A percentile compares a stretch with the other conserved stretches of the same genome.
Conservation (phyloP, 176 grass and related monocot genomes). For the Phoenix roebelenii region DNA sequence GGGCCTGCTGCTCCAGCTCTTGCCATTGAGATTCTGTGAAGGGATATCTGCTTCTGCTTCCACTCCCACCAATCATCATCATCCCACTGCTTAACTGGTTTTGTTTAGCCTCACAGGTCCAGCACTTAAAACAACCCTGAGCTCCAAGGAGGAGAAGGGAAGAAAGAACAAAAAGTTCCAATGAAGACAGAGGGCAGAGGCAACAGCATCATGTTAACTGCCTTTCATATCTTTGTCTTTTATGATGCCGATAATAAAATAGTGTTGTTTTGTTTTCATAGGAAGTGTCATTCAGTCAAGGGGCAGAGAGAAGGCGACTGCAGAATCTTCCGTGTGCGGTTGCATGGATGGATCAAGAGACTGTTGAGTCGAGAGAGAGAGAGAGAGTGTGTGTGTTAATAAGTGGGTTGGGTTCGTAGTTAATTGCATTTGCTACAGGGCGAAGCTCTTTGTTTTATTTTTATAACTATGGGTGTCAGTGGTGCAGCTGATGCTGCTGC, state of each 20-base stretch:
- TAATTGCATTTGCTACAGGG: background rate
- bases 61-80: conserved; percentile 1
- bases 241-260: conserved; percentile 6
- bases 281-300: conserved; percentile 22
- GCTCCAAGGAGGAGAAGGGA: background rate
- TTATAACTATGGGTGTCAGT: conserved; percentile 9
- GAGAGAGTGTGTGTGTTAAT: too few relatives aligned
- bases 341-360: background rate
- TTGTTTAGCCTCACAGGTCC: too few relatives aligned
- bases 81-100: background rate
- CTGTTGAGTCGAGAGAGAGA: too few relatives aligned
- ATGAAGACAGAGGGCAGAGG: background rate
- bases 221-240: conserved; percentile 10
- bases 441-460: background rate
- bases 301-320: background rate
- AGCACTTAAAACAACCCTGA: background rate
- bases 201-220: conserved; percentile 12
- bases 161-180: background rate
- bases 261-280: conserved; percentile 4
- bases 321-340: background rate
- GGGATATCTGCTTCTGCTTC: conserved; percentile 3
- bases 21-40: conserved; percentile 21
- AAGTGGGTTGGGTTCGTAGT: too few relatives aligned
- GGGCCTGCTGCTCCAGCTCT: conserved; percentile 18
- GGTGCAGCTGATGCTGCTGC: conserved; percentile 6